Percentiles rank a stretch among this genome's conserved stretches.
Evolutionary conservation across 1,284 basidiomycete species (phyloP).

Genomic region (Cryptococcus sp.): DNA sequence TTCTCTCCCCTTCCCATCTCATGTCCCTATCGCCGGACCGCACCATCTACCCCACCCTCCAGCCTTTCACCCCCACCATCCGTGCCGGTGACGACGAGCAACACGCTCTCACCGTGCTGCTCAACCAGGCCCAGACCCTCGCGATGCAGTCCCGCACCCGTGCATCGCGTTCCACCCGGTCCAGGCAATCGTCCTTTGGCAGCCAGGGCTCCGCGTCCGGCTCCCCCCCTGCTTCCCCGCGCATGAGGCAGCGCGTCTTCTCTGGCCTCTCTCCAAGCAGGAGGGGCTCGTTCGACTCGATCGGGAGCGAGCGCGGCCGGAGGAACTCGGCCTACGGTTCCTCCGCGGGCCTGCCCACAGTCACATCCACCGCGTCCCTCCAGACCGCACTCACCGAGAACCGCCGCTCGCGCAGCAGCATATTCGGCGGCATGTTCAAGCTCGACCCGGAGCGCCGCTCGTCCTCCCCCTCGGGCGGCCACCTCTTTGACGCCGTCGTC

Average conservation of each 20-base stretch:
- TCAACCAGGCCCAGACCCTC: constrained; percentile 25
- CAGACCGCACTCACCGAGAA: too few species aligned
- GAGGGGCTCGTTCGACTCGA: constrained; percentile 15
- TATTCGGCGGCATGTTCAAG: constrained; percentile 12
- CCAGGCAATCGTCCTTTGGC: constrained; percentile 10
- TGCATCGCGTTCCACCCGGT: neutral
- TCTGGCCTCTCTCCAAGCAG: constrained; percentile 10
- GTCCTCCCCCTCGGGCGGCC: constrained; percentile 1
- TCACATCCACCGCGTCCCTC: too few species aligned
- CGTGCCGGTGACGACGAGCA: constrained; percentile 1
- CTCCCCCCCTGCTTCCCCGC: constrained; percentile 10
- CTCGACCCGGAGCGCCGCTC: neutral
- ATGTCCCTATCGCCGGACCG: constrained; percentile 16
- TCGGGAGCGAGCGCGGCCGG: neutral
- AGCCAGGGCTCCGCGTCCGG: constrained; percentile 4
- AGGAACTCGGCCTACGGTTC: neutral
- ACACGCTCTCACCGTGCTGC: constrained; percentile 24
- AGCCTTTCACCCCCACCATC: constrained; percentile 24
- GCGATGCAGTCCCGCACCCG: constrained; percentile 25
- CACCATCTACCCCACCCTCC: constrained; percentile 35
- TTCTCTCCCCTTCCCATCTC: constrained; percentile 35
- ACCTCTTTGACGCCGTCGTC: constrained; percentile 37
- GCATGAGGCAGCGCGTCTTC: constrained; percentile 5
- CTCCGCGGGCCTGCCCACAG: neutral
- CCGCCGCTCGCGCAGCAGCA: constrained; percentile 7